phyloP scores from a whole-genome alignment of 495 filamentous ascomycete species.

The Cercophora samala region DNA sequence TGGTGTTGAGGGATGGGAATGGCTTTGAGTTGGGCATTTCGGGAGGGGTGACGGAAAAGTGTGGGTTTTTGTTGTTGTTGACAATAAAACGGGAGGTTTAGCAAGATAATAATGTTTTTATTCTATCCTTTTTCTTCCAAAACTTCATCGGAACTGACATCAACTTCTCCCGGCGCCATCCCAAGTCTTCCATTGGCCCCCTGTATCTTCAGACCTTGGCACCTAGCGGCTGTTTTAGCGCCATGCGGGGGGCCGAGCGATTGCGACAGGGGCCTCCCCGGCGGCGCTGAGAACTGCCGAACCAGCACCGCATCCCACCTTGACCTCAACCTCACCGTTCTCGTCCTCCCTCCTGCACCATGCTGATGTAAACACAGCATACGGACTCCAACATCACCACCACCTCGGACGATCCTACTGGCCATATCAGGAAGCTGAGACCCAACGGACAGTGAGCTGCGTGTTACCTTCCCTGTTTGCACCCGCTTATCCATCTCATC shows the following conservation, averaged over 20 bases:
- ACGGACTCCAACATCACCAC: neutral
- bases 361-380: neutral
- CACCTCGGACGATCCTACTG: neutral
- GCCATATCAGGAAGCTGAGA: neutral
- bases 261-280: neutral
- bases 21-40: neutral
- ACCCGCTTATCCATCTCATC: neutral
- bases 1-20: neutral
- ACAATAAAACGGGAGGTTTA: neutral
- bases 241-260: neutral
- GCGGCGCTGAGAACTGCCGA: neutral
- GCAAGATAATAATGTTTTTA: neutral
- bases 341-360: neutral
- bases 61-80: neutral
- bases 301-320: neutral
- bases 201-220: neutral
- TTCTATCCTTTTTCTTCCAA: neutral
- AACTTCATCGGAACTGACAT: neutral
- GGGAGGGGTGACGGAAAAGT: neutral
- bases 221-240: neutral
- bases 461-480: neutral
- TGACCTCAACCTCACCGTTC: neutral
- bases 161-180: too few species aligned
- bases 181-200: neutral
- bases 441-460: neutral